Evolutionary conservation across 306 rosid species (phyloP), one percentile per base, ranked within the genome.

Genomic region (Gastrolobium villosum): DNA sequence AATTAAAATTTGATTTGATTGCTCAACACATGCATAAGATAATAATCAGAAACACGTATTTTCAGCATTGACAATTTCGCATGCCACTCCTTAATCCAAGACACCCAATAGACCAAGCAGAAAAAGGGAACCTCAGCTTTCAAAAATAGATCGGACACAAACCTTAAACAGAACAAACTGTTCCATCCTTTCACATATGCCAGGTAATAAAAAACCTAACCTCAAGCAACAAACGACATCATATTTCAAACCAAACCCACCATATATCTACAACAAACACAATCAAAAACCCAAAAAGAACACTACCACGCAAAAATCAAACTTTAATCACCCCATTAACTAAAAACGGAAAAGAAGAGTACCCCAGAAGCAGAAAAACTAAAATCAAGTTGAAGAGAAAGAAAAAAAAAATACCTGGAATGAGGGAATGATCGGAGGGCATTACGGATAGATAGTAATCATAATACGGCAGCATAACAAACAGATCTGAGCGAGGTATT

Each of bases 161-260:
- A 46, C 66, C 62, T 36, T 64, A 10, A 69, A 64, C 57, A 56
- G 77, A 55, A 31, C 57, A 77, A 81, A 77, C 74, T 14, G 54
- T 52, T 14, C 26, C 59, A 72, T 65, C 70, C 79, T 48, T 68
- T 79, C 45, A 46, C 30, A 68, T 37, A 53, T 37, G 10, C 31
- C 30, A 10, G 14, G 49, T 15, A 35, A 62, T 72, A n/a, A 52
- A 81, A 81, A 81, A 83, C 88, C 85, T 72, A 77, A 71, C 69
- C 63, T 46, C 43, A 34, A 35, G 35, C 62, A 69, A 69, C 34
- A 79, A 73, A 74, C 8, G 34, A 20, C 70, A 74, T 46, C 57
- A 36, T 3, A 59, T 37, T 57, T 65, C 43, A 55, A 62, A 72
- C 55, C 3, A 77, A 81, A 65, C 63, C 43, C 20, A 56, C 68